These are phyloP conservation scores for Colletotrichum australisinense DNA, from an alignment of 2,329 filamentous ascomycete species.

Conservation along the genomic window DNA sequence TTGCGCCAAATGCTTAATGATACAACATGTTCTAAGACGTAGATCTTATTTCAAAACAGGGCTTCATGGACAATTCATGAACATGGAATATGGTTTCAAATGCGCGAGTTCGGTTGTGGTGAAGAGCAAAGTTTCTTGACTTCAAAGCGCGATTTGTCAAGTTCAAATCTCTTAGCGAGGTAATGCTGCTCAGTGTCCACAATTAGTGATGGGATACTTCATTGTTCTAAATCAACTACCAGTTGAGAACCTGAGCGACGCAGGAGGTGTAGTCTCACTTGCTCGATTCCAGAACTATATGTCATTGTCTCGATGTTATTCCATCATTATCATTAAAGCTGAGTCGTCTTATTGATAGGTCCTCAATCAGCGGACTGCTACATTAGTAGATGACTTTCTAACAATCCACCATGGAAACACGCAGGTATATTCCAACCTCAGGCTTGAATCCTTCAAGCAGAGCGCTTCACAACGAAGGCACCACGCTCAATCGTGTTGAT, in stretches of 20 bases:
- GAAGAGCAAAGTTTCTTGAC: too few species aligned
- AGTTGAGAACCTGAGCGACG: too few species aligned
- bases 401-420: background rate
- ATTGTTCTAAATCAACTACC: fast-evolving
- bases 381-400: background rate
- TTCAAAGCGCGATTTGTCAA: too few species aligned
- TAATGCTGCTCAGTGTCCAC: too few species aligned
- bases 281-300: too few species aligned
- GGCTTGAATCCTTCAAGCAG: background rate
- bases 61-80: too few species aligned
- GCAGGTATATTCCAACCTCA: background rate
- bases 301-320: too few species aligned
- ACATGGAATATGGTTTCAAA: too few species aligned
- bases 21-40: background rate
- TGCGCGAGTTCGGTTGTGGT: too few species aligned
- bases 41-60: background rate
- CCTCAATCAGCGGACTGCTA: background rate
- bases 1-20: background rate
- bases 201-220: too few species aligned
- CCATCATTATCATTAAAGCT: background rate
- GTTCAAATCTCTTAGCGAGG: too few species aligned
- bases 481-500: constrained; percentile 41
- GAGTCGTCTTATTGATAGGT: background rate
- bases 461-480: constrained; percentile 37
- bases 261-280: too few species aligned